phyloP scores from a whole-genome alignment of 2,329 filamentous ascomycete species.

The Chalaropsis ovoidea region DNA sequence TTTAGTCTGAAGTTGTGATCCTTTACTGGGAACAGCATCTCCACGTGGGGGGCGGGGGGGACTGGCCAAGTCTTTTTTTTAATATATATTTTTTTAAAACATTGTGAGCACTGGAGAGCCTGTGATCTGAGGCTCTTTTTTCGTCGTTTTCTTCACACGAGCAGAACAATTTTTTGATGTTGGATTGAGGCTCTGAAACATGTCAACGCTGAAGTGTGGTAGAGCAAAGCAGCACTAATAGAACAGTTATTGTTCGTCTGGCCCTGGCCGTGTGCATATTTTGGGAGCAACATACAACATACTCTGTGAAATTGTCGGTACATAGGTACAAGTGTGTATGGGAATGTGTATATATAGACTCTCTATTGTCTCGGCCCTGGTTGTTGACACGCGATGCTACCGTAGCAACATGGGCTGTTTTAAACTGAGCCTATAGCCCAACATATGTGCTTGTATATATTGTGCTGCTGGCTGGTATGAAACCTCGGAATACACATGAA shows the following conservation, averaged over 20 bases:
- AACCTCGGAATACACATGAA: too few species aligned
- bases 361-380: background rate
- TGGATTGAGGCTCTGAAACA: background rate
- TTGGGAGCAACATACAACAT: background rate
- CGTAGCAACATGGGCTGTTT: conserved; percentile 9
- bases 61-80: too few species aligned
- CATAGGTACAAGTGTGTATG: background rate
- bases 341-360: conserved; percentile 1
- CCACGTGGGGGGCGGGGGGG: background rate
- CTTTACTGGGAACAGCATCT: too few species aligned
- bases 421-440: background rate
- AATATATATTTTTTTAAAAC: too few species aligned
- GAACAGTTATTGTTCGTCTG: too few species aligned
- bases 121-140: background rate
- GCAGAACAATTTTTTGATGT: background rate
- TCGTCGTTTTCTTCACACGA: background rate
- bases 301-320: too few species aligned
- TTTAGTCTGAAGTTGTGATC: too few species aligned
- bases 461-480: background rate
- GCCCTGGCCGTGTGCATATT: background rate
- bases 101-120: background rate
- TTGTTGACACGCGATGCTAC: background rate
- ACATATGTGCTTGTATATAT: background rate
- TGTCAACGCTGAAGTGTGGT: background rate
- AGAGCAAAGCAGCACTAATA: too few species aligned